phyloP scores from a whole-genome alignment of 305 asterid genomes.

The Solanum hybrid region DNA sequence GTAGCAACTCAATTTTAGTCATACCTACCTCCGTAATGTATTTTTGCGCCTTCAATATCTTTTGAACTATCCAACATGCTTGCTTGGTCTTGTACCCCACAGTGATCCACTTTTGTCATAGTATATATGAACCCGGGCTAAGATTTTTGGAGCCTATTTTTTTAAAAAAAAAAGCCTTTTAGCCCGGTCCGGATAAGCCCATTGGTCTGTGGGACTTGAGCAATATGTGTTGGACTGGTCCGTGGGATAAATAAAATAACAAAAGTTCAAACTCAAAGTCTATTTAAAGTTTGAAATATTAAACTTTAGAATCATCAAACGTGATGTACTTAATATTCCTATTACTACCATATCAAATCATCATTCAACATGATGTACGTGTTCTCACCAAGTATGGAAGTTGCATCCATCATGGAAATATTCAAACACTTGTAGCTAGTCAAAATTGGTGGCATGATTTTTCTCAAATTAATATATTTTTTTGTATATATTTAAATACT shows the following conservation, averaged over 20 bases:
- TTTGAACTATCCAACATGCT: neutral
- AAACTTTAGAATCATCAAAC: neutral
- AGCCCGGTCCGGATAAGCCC: rapidly evolving
- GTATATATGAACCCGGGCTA: neutral
- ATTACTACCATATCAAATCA: neutral
- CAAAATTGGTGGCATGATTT: no score
- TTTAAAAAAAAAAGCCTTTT: no score
- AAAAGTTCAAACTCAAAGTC: neutral
- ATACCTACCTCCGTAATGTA: neutral
- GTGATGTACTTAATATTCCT: neutral
- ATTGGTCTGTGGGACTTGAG: neutral
- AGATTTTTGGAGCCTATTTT: neutral
- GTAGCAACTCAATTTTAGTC: neutral
- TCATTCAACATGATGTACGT: neutral
- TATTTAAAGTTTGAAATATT: neutral
- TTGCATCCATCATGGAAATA: neutral
- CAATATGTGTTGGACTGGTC: neutral
- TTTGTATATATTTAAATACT: no score
- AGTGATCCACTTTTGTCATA: neutral
- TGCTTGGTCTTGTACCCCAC: neutral
- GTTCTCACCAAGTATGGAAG: neutral
- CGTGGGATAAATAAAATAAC: neutral
- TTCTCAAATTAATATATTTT: neutral
- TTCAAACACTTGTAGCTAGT: neutral
- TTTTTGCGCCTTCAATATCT: neutral